These are phyloP conservation scores for Penicillium sp. DNA, from an alignment of 2,329 filamentous ascomycete genomes.

Conservation along the genomic window DNA sequence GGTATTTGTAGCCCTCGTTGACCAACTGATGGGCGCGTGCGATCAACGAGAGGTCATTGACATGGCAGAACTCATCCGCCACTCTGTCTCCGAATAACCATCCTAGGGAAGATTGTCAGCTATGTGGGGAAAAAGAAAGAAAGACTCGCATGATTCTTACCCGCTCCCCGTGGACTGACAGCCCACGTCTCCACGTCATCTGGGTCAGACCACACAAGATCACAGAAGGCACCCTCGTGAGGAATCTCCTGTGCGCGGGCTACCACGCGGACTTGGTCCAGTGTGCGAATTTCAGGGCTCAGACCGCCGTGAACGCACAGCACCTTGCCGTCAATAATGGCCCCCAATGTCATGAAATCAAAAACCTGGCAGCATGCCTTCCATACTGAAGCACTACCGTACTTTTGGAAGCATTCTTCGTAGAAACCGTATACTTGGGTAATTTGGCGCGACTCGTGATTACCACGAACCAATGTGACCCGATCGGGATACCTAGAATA, in stretches of 20 bases:
- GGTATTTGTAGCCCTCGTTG: slow-evolving; percentile 82
- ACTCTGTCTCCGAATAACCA: slow-evolving; percentile 71
- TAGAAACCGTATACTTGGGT: slow-evolving; percentile 98
- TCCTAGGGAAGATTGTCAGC: slow-evolving; percentile 20
- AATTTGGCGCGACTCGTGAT: slow-evolving; percentile 94
- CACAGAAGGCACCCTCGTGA: slow-evolving; percentile 73
- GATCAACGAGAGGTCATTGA: slow-evolving; percentile 69
- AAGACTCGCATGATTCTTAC: slow-evolving; percentile 40
- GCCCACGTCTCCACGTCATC: slow-evolving; percentile 70
- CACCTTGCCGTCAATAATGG: slow-evolving; percentile 73
- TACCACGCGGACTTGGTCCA: slow-evolving; percentile 70
- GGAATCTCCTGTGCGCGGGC: slow-evolving; percentile 73
- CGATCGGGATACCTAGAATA: slow-evolving; percentile 77
- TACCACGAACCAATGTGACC: slow-evolving; percentile 92
- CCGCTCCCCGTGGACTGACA: slow-evolving; percentile 65
- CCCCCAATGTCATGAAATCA: slow-evolving; percentile 89
- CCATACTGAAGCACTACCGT: slow-evolving; percentile 96
- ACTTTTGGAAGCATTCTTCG: slow-evolving; percentile 93
- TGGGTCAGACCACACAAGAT: slow-evolving; percentile 73
- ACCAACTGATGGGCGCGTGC: slow-evolving; percentile 72
- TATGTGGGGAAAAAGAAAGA: slow-evolving; percentile 27
- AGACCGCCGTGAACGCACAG: slow-evolving; percentile 66
- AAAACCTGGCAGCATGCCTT: slow-evolving; percentile 97
- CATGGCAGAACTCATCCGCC: slow-evolving; percentile 72
- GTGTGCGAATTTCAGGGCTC: slow-evolving; percentile 9